A percentile compares a stretch with the other conserved stretches of the same genome.
Conservation (phyloP, 441 rosid genomes). For the Erodium trifolium region DNA sequence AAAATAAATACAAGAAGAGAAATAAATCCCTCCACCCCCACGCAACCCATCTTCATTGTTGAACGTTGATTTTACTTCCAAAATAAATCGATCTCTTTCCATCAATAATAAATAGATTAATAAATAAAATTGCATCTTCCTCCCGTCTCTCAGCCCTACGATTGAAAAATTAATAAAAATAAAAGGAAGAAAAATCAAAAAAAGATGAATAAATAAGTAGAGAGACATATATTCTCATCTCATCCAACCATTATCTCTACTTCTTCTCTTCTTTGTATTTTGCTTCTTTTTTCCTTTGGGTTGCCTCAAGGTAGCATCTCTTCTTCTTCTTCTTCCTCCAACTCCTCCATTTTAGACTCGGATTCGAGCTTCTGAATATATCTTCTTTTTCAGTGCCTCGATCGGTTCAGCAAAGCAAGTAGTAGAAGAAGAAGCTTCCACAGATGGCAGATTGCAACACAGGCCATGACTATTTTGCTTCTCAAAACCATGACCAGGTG, state of each 20-base stretch:
- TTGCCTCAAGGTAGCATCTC: constrained; percentile 35
- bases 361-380: not conserved
- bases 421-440: constrained; percentile 13
- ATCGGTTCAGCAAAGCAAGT: not conserved
- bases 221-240: constrained; percentile 30
- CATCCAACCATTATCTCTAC: constrained; percentile 19
- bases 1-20: not conserved
- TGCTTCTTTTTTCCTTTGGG: constrained; percentile 9
- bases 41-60: not conserved
- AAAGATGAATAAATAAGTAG: not conserved
- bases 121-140: not conserved
- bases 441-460: constrained; percentile 45
- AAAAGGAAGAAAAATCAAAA: no score
- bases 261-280: not conserved
- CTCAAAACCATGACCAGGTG: constrained; percentile 42
- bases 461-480: constrained; percentile 26
- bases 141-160: not conserved
- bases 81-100: not conserved
- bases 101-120: no score
- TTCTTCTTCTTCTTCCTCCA: constrained; percentile 8
- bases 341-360: not conserved
- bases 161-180: no score
- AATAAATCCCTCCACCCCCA: not conserved
- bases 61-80: not conserved
- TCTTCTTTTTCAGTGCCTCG: no score